phyloP scores from a whole-genome alignment of 129 eudicot genomes.

The Artemisia argyi region DNA sequence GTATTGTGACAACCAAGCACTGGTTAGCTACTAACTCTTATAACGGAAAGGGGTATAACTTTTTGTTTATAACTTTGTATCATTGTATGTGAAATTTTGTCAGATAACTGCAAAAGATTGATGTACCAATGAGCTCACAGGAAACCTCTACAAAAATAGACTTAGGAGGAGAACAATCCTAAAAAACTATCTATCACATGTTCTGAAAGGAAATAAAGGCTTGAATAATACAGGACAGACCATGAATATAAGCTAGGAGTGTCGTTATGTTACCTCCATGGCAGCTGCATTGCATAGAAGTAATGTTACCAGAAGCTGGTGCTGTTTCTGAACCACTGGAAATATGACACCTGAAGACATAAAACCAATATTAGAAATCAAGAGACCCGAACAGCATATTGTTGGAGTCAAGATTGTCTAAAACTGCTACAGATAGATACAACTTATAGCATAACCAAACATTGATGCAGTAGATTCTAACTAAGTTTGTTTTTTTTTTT shows the following conservation, averaged over 20 bases:
- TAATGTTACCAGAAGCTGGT: slow-evolving; percentile 94
- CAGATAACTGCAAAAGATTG: background rate
- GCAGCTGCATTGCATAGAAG: slow-evolving; percentile 97
- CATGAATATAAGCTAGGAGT: too few relatives aligned
- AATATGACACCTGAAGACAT: slow-evolving; percentile 70
- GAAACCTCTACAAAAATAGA: slow-evolving; percentile 4
- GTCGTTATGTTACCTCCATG: slow-evolving; percentile 79
- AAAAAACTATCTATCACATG: background rate
- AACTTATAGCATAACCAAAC: background rate
- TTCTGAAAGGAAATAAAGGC: background rate
- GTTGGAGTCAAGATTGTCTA: background rate
- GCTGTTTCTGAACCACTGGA: slow-evolving; percentile 98
- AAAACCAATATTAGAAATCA: slow-evolving; percentile 17
- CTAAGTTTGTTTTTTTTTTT: too few relatives aligned
- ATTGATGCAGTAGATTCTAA: background rate
- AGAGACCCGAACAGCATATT: slow-evolving; percentile 12
- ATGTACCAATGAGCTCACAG: slow-evolving; percentile 23
- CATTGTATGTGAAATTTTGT: slow-evolving; percentile 7
- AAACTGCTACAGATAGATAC: background rate
- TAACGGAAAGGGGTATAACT: background rate
- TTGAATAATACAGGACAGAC: background rate
- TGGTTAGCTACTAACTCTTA: slow-evolving; percentile 4
- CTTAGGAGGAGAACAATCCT: background rate
- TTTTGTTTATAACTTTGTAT: background rate
- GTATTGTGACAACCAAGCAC: slow-evolving; percentile 9